Evolutionary conservation across 2,329 filamentous ascomycete species (phyloP).

Genomic region (Arthrobotrys conoides): DNA sequence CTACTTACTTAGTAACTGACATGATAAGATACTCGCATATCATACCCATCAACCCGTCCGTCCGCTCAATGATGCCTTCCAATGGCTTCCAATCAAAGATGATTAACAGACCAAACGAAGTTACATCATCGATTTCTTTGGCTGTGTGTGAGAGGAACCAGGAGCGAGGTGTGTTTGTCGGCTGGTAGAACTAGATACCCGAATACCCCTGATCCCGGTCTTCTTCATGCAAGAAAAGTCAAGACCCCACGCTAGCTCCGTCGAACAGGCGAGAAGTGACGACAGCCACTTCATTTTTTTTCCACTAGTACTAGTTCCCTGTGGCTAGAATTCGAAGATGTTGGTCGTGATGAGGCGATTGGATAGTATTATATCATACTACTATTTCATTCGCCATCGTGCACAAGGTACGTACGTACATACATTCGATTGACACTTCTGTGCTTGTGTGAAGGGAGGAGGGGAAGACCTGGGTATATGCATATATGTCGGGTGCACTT

Average conservation of each 20-base stretch:
- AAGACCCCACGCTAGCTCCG: conserved; percentile 18
- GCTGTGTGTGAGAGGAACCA: neutral
- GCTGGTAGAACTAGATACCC: conserved; percentile 41
- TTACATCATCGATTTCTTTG: conserved; percentile 44
- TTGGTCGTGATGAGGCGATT: conserved; percentile 26
- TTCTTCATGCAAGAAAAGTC: neutral
- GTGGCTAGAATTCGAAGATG: neutral
- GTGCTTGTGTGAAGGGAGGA: too few species aligned
- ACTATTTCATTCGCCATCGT: conserved; percentile 15
- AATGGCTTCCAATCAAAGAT: neutral
- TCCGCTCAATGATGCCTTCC: conserved; percentile 15
- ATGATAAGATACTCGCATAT: conserved; percentile 9
- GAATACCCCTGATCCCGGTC: conserved; percentile 51
- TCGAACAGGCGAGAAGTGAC: conserved; percentile 16
- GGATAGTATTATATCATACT: conserved; percentile 5
- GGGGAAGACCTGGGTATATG: too few species aligned
- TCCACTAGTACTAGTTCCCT: neutral
- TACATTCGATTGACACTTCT: neutral
- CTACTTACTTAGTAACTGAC: neutral
- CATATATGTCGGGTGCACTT: too few species aligned
- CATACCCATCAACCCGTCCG: neutral
- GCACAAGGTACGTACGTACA: neutral
- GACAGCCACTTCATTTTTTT: conserved; percentile 23
- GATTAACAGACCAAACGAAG: conserved; percentile 4
- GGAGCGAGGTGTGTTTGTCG: neutral